Conservation (phyloP, 768 basidiomycete species). For the Agaricus sinodeliciosus region DNA sequence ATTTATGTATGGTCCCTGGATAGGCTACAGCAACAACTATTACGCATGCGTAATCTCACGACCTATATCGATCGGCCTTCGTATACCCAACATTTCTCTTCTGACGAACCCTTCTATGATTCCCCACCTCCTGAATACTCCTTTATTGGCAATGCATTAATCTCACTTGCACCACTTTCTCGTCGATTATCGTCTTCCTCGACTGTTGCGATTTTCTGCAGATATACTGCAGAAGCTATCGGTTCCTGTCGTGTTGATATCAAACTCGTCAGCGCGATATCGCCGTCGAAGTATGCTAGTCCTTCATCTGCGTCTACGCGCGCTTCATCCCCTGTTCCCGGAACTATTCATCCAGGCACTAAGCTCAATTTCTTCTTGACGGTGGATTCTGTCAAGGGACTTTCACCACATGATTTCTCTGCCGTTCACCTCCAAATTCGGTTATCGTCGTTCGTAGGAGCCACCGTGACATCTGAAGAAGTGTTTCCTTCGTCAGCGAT, state of each 20-base stretch:
- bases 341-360: slow-evolving; percentile 61
- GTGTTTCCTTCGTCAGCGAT: slow-evolving; percentile 71
- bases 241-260: slow-evolving; percentile 89
- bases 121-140: slow-evolving; percentile 83
- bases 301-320: slow-evolving; percentile 65
- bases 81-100: slow-evolving; percentile 91
- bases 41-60: slow-evolving; percentile 89
- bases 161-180: slow-evolving; percentile 77
- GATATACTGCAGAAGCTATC: slow-evolving; percentile 92
- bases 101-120: slow-evolving; percentile 91
- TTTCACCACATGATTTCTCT: slow-evolving; percentile 86
- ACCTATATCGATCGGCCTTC: slow-evolving; percentile 88
- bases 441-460: slow-evolving; percentile 80
- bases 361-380: slow-evolving; percentile 82
- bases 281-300: slow-evolving; percentile 52
- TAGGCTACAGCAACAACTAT: slow-evolving; percentile 80
- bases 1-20: slow-evolving; percentile 91
- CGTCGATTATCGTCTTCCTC: slow-evolving; percentile 68
- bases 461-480: slow-evolving; percentile 65
- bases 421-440: slow-evolving; percentile 83
- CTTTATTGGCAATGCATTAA: slow-evolving; percentile 82
- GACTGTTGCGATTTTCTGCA: slow-evolving; percentile 86
- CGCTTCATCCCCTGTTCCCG: slow-evolving; percentile 68
- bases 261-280: slow-evolving; percentile 67
- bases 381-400: slow-evolving; percentile 82